Evolutionary conservation across 2,329 filamentous ascomycete genomes (phyloP), one percentile per base, ranked within the genome.

Genomic region (Exophiala aquamarina): DNA sequence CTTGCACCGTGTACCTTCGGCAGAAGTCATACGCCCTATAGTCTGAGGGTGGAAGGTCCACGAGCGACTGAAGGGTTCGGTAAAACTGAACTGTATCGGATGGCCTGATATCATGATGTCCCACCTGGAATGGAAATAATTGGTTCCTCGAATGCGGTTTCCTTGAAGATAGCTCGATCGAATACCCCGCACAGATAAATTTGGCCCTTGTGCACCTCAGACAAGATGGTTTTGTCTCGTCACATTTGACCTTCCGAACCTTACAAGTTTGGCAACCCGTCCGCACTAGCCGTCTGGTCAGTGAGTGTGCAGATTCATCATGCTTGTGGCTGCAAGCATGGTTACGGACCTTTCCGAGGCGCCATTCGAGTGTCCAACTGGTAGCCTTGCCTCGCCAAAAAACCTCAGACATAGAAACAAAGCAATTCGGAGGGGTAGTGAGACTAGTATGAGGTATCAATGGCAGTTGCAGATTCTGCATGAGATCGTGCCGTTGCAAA

Each of bases 201-300:
- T 47, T 47, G 5, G 44, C 18, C 11, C n/a, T 47, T 8, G 57
- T 61, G 40, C 66, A 68, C 37, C 66, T 66, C 53, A 49, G 59
- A 50, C 67, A 70, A 18, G 64, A 55, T 23, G 67, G 67, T 43
- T 66, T 65, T 39, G 67, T 63, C 51, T 70, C 66, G 54, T 66
- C 67, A 47, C 66, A 70, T 59, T 70, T 70, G 41, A 70, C 62
- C 65, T 68, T 19, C 48, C 28, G 13, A 39, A 38, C 14, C 40
- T 54, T 54, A 47, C 56, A 59, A 41, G 55, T 44, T 38, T 46
- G 52, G 41, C 55, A 59, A 36, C 56, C 56, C 5, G 36, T 47
- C 13, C 44, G 44, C 10, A 47, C 44, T 47, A 28, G n/a, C n/a
- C n/a, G 31, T 14, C 28, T 28, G 8, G 35, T 38, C 20, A 38